Evolutionary conservation across 805 yeast genomes (phyloP).

Genomic region (Torulaspora microellipsoides): DNA sequence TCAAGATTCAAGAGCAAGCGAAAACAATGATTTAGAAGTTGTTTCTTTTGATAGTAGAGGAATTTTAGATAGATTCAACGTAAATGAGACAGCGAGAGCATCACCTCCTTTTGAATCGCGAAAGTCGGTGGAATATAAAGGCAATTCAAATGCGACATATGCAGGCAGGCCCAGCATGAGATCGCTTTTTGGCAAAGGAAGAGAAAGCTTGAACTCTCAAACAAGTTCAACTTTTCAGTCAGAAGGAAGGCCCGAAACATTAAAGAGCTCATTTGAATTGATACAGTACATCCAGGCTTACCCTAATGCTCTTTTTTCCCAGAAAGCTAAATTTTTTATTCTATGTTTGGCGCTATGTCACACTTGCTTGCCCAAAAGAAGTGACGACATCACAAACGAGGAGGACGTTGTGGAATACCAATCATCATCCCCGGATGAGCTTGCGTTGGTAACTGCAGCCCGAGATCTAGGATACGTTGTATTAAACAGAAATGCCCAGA

Average conservation of each 20-base stretch:
- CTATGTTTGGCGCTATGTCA: constrained; percentile 84
- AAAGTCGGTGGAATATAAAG: constrained; percentile 40
- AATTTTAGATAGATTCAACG: constrained; percentile 2
- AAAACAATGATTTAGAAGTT: constrained; percentile 19
- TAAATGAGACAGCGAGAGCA: not conserved
- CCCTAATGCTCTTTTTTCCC: constrained; percentile 67
- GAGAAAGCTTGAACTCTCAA: not conserved
- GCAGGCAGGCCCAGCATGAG: constrained; percentile 59
- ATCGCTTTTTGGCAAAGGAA: constrained; percentile 28
- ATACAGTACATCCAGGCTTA: constrained; percentile 63
- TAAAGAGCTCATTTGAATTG: constrained; percentile 60
- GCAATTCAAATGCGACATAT: constrained; percentile 39
- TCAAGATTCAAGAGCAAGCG: not conserved
- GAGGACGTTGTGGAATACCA: constrained; percentile 69
- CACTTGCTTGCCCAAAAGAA: constrained; percentile 72
- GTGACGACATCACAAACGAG: constrained; percentile 9
- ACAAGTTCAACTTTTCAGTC: not conserved
- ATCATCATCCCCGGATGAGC: constrained; percentile 94
- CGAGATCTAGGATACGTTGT: constrained; percentile 92
- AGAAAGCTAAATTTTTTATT: constrained; percentile 72
- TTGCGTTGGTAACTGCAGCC: constrained; percentile 91
- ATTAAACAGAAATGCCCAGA: constrained; percentile 56
- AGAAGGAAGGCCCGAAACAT: constrained; percentile 21
- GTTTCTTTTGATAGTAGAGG: constrained; percentile 23
- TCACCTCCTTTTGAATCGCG: constrained; percentile 13